A percentile compares a stretch with the other conserved stretches of the same genome.
These are phyloP conservation scores for Starmerella floricola DNA, from an alignment of 805 yeast genomes.

Conservation along the genomic window DNA sequence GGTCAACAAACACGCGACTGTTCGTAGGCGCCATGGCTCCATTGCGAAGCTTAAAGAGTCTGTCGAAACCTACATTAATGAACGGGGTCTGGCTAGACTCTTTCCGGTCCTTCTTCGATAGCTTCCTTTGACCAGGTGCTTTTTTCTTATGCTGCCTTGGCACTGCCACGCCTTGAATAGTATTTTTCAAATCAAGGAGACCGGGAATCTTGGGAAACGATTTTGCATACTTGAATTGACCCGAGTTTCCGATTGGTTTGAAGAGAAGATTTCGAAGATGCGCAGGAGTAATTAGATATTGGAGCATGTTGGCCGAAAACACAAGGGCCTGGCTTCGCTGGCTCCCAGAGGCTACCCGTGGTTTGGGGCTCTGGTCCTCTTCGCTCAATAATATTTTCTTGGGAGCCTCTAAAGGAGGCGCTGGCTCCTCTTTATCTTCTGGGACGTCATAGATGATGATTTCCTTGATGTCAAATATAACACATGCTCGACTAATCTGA, in stretches of 20 bases:
- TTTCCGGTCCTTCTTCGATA: constrained; percentile 39
- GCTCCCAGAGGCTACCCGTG: too few species aligned
- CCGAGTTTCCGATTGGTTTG: constrained; percentile 25
- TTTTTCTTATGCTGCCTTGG: constrained; percentile 32
- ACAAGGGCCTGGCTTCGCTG: constrained; percentile 21
- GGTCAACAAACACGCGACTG: constrained; percentile 71
- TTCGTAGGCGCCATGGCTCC: constrained; percentile 52
- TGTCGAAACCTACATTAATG: constrained; percentile 60
- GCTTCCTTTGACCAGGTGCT: constrained; percentile 33
- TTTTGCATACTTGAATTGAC: constrained; percentile 39
- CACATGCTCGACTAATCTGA: constrained; percentile 66
- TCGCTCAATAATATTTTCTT: constrained; percentile 26
- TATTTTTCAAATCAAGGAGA: constrained; percentile 44
- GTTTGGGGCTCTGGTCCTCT: constrained; percentile 15
- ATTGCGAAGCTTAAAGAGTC: constrained; percentile 42
- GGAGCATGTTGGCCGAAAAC: constrained; percentile 47
- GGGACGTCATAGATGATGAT: constrained; percentile 53
- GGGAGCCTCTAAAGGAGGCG: constrained; percentile 25
- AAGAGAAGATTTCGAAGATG: constrained; percentile 59
- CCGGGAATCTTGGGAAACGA: constrained; percentile 60
- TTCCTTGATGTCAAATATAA: constrained; percentile 59
- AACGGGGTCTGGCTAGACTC: constrained; percentile 51
- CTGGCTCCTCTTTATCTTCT: constrained; percentile 21
- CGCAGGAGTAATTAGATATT: constrained; percentile 75
- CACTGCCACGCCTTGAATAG: constrained; percentile 43